Conservation (phyloP, 139 green algal genomes). For the Haematococcus sp. region DNA sequence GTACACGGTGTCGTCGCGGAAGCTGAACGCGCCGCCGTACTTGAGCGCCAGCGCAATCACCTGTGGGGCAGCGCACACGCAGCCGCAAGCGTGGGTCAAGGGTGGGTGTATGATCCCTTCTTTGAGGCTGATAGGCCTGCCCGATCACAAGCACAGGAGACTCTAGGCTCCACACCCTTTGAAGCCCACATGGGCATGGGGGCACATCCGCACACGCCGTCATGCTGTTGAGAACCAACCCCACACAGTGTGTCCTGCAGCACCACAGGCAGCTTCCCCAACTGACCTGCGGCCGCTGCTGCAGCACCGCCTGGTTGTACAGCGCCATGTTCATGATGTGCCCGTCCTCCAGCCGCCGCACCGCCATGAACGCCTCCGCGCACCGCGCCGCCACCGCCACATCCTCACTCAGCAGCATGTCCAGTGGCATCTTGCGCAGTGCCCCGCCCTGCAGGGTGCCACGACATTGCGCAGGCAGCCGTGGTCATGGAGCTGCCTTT, state of each 20-base stretch:
- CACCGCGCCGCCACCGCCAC: constrained; percentile 57
- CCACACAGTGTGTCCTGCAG: no score
- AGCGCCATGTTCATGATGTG: constrained; percentile 24
- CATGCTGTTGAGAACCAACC: no score
- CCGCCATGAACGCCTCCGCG: constrained; percentile 68
- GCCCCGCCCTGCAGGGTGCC: constrained; percentile 14
- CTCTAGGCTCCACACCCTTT: no score
- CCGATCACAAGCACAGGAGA: no score
- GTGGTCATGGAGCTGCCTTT: no score
- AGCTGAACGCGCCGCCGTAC: constrained; percentile 31
- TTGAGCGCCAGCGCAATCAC: constrained; percentile 40
- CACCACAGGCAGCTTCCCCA: no score
- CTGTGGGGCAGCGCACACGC: neutral
- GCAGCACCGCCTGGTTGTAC: constrained; percentile 30
- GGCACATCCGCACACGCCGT: no score
- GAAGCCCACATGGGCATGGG: no score
- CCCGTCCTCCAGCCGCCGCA: constrained; percentile 38
- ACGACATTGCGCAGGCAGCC: neutral
- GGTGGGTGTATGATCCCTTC: no score
- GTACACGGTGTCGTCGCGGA: constrained; percentile 40
- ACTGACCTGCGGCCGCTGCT: constrained; percentile 31
- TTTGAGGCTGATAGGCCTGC: no score
- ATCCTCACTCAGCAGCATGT: constrained; percentile 54
- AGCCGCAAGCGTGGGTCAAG: no score
- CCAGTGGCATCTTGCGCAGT: constrained; percentile 33